Evolutionary conservation across 176 grass and related monocot species (phyloP).

Genomic region (Oryza rufipogon): DNA sequence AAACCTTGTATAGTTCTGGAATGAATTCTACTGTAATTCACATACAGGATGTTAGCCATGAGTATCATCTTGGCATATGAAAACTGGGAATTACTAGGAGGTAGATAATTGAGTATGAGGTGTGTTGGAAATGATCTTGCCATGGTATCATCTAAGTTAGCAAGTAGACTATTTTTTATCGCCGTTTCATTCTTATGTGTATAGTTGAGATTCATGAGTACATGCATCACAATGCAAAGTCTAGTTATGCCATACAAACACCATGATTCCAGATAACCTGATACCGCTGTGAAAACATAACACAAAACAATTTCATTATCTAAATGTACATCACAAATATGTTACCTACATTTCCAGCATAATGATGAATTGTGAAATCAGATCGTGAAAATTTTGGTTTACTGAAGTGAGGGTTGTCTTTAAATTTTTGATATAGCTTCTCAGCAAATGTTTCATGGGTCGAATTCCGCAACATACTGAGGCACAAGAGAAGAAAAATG

Average conservation of each 20-base stretch:
- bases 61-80: background rate
- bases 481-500: conserved; percentile 37
- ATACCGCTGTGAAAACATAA: background rate
- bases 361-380: conserved; percentile 85
- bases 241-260: background rate
- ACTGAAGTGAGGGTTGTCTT: conserved; percentile 71
- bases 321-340: conserved; percentile 33
- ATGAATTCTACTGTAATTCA: background rate
- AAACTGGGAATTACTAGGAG: background rate
- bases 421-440: conserved; percentile 93
- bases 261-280: background rate
- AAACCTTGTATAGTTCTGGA: background rate
- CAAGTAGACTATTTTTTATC: background rate
- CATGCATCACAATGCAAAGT: conserved; percentile 6
- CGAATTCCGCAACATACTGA: conserved; percentile 94
- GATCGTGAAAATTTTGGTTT: conserved; percentile 97
- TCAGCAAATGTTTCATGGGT: conserved; percentile 94
- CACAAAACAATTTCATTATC: background rate
- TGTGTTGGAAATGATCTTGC: background rate
- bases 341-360: conserved; percentile 96
- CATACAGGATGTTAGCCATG: background rate
- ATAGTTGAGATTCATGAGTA: background rate
- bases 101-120: background rate
- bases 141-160: background rate
- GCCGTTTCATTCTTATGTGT: background rate